Evolutionary conservation across 163 green algal species (phyloP).

Genomic region (Chlamydomonas reinhardtii): DNA sequence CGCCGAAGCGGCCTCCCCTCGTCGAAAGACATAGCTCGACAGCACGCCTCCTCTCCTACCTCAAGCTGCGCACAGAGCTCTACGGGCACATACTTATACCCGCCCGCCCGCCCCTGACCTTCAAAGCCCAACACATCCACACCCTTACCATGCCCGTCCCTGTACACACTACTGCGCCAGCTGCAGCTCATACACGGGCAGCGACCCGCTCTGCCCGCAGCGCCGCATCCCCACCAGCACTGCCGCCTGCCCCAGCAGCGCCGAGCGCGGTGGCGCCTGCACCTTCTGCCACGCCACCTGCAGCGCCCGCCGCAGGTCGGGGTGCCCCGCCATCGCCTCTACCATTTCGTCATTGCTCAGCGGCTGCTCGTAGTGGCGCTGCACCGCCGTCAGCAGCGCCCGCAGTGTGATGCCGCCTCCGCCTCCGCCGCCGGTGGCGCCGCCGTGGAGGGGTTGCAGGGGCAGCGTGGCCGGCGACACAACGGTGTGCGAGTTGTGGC

Average conservation of each 20-base stretch:
- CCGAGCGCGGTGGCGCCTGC: not conserved
- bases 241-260: not conserved
- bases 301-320: conserved; percentile 10
- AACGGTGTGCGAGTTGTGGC: conserved; percentile 19
- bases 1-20: no score
- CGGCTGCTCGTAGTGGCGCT: not conserved
- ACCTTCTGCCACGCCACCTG: conserved; percentile 39
- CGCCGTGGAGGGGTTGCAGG: not conserved
- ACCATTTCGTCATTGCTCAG: not conserved
- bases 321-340: conserved; percentile 6
- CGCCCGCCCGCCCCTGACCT: no score
- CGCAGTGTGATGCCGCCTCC: not conserved
- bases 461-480: not conserved
- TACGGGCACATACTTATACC: no score
- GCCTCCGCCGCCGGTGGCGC: not conserved
- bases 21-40: no score
- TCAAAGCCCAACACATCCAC: no score
- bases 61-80: no score
- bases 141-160: no score
- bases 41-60: no score
- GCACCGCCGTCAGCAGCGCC: not conserved
- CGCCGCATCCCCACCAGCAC: conserved; percentile 17
- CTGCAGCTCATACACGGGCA: conserved; percentile 30
- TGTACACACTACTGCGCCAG: not conserved
- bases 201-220: not conserved